A percentile compares a stretch with the other conserved stretches of the same genome.
phyloP scores from a whole-genome alignment of 179 eudicot species.

The Beta lomatogona region DNA sequence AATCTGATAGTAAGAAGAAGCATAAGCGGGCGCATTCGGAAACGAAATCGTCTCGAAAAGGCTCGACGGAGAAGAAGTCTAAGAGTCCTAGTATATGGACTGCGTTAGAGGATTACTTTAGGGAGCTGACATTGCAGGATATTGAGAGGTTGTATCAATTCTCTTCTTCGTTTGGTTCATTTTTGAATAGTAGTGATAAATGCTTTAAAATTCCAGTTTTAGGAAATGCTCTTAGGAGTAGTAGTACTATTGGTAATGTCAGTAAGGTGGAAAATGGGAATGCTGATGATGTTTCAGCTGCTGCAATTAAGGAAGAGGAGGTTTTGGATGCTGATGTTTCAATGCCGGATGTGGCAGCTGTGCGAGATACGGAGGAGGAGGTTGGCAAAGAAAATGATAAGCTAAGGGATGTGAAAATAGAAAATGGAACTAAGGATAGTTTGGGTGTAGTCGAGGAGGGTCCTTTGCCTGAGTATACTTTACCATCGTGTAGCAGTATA shows the following conservation, averaged over 20 bases:
- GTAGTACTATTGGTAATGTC: background rate
- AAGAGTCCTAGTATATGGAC: constrained; percentile 56
- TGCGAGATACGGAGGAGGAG: constrained; percentile 27
- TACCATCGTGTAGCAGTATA: constrained; percentile 52
- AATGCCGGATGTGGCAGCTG: constrained; percentile 3
- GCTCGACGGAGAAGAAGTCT: constrained; percentile 45
- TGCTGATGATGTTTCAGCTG: constrained; percentile 15
- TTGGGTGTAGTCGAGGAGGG: constrained; percentile 31
- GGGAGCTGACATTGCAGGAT: constrained; percentile 63
- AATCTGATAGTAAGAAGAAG: constrained; percentile 64
- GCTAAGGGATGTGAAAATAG: constrained; percentile 45
- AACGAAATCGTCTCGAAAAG: constrained; percentile 50
- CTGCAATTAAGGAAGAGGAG: constrained; percentile 31
- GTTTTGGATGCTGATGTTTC: constrained; percentile 4
- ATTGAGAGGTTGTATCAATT: constrained; percentile 55
- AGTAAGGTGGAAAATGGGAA: constrained; percentile 24
- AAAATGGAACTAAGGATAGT: constrained; percentile 33
- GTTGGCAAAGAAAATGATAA: constrained; percentile 25
- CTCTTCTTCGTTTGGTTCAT: constrained; percentile 33
- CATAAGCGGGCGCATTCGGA: constrained; percentile 68
- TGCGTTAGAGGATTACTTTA: constrained; percentile 75
- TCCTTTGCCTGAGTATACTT: constrained; percentile 27
- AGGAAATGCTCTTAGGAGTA: constrained; percentile 32
- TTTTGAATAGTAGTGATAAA: constrained; percentile 30
- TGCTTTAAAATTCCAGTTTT: constrained; percentile 52